Evolutionary conservation across 2,329 filamentous ascomycete genomes (phyloP), one percentile per base, ranked within the genome.

Genomic region (Monilinia aucupariae): DNA sequence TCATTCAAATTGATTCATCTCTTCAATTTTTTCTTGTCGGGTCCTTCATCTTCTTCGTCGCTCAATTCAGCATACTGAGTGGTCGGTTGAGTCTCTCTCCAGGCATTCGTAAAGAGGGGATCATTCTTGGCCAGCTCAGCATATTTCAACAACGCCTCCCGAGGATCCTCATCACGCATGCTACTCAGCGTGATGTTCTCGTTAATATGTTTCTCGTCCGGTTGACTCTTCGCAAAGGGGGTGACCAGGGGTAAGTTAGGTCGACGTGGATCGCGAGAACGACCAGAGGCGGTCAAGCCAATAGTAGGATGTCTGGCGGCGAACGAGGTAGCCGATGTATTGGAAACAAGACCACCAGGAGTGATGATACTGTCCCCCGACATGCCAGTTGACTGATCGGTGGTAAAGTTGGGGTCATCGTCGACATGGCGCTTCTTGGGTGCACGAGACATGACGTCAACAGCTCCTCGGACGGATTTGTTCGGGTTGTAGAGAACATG

Each of bases 391-490:
- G 88, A 84, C 70, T 92, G 85, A 73, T 96, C 92, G 74, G 90
- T 96, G 1, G 92, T 96, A 41, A 96, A 81, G 64, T 85, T 86
- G 0, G 92, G 86, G 75, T 97, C 91, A 75, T 99, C 94, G 74
- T 99, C 94, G 65, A 99, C 86, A 74, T 99, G 93, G 1, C 93
- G 88, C 70, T 91, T 92, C 79, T 99, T 97, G 3, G 94, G 92
- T 0, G 92, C 92, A 71, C 91, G 90, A 66, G 89, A 92, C 86
- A 99, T 92, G 68, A 97, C 89, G 65, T 91, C 86, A 62, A 92
- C 87, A 4, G 92, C 94, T 64, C 94, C 94, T 65, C 86, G 87
- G 15, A 75, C 82, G 27, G 94, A 99, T 69, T 86, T 87, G n/a
- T 81, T 84, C 2, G 94, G 94, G 72, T 90, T 93, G 78, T 94